Conservation (phyloP, 2,329 filamentous ascomycete species). For the Phialophora chinensis region DNA sequence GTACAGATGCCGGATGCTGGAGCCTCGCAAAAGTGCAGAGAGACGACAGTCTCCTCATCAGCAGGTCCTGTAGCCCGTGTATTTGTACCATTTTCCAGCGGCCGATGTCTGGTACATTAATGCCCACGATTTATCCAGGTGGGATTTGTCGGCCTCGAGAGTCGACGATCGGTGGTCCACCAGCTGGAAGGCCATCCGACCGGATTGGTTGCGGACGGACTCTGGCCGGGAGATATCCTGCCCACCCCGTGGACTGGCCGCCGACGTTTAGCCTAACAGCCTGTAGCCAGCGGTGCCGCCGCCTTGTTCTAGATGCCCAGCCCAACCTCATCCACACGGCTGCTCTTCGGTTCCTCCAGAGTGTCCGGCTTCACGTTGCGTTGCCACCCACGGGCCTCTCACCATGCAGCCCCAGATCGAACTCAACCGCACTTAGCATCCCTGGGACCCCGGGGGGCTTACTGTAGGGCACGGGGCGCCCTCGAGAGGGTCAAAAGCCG, state of each 20-base stretch:
- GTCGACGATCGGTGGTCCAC: slow-evolving; percentile 15
- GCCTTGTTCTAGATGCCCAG: neutral
- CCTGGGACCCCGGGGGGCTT: neutral
- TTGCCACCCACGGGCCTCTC: slow-evolving; percentile 2
- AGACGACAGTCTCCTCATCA: slow-evolving; percentile 3
- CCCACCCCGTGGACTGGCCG: neutral
- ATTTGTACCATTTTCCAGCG: slow-evolving; percentile 12
- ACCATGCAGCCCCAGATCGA: slow-evolving; percentile 4
- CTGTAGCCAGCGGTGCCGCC: slow-evolving; percentile 7
- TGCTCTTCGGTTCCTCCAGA: slow-evolving; percentile 28
- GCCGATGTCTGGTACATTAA: neutral
- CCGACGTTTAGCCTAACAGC: slow-evolving; percentile 36
- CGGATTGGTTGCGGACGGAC: slow-evolving; percentile 32
- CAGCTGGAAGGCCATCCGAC: slow-evolving; percentile 14
- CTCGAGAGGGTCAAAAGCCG: neutral
- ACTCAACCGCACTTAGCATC: neutral
- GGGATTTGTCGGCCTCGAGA: slow-evolving; percentile 9
- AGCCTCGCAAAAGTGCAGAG: slow-evolving; percentile 3
- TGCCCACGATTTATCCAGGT: slow-evolving; percentile 22
- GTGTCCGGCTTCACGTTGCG: neutral
- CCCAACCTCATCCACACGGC: slow-evolving; percentile 11
- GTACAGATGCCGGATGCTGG: neutral
- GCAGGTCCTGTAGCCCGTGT: neutral
- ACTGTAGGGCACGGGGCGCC: neutral
- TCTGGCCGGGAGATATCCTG: slow-evolving; percentile 1